Base-by-base conservation (phyloP, 345 rosid species). In the Syzygium aqueum region DNA sequence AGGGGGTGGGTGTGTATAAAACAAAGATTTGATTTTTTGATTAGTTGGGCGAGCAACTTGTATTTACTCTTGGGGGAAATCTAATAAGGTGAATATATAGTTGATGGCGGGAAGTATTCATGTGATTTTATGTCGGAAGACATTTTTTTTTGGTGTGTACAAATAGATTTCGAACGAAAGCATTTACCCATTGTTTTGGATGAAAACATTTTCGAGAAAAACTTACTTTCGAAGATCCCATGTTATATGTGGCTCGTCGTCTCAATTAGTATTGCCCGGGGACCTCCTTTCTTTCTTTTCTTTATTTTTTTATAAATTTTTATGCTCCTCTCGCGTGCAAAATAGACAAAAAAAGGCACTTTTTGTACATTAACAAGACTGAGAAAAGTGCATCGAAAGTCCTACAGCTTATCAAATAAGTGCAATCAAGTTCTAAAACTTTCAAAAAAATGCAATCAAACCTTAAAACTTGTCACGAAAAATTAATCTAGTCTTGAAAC, bases 251-350 rank as follows among this genome's bases (percentile, higher is more conserved):
- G 37, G 37, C 77, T 14, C 56, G 37, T 3, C 0, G 37, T 8
- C 77, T 7, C 0, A 7, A 63, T 9, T 14, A 28, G 11, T 15
- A 33, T 65, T 28, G 77, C 22, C 15, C 0, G 11, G 43, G 77
- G 77, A 65, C 77, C 77, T 1, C 40, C 15, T 3, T 63, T n/a
- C 28, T 7, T 28, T 2, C 23, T 8, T 9, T 8, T 46, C 50
- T 7, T 15, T 52, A 1, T 9, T 9, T n/a, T 15, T 16, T 61
- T 3, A 33, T 33, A 33, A 33, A 33, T 0, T 27, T 12, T n/a
- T n/a, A 10, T 3, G 17, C 37, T n/a, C 6, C 77, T 28, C 2
- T 61, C 6, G 8, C 30, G 0, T 27, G n/a, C 0, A 5, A 28
- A n/a, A 0, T 63, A 28, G 17, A 28, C 40, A 33, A 33, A 28